Conservation (phyloP, 23 red algal species). For the Gracilaria vermiculophylla region DNA sequence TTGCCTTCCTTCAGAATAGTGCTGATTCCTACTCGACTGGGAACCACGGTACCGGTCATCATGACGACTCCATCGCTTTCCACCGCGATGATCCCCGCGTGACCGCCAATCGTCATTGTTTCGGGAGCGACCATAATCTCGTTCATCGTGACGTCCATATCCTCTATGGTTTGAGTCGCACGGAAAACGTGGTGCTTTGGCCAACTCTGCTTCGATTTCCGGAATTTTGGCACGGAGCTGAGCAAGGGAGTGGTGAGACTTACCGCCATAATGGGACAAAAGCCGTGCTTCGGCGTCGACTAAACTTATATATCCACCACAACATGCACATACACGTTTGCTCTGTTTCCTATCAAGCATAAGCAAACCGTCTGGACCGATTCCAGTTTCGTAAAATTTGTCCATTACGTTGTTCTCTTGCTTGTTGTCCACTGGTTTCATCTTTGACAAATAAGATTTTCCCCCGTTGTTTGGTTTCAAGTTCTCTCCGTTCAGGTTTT, state of each 20-base stretch:
- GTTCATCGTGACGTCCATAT: neutral
- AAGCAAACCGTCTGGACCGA: conserved; percentile 56
- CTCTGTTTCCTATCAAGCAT: conserved; percentile 63
- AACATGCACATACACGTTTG: conserved; percentile 64
- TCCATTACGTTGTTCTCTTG: conserved; percentile 39
- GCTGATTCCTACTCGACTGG: neutral
- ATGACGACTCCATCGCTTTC: neutral
- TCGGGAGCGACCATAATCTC: neutral
- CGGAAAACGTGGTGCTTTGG: neutral
- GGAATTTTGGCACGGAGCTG: conserved; percentile 47
- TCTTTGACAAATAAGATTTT: neutral
- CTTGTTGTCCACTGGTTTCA: neutral
- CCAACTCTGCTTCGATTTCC: conserved; percentile 29
- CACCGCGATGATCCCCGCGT: conserved; percentile 7
- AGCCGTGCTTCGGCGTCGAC: conserved; percentile 62
- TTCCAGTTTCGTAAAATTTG: conserved; percentile 51
- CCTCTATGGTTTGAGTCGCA: neutral
- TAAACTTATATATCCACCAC: conserved; percentile 60
- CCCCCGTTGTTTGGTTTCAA: neutral
- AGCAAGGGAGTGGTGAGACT: conserved; percentile 64
- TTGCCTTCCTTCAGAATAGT: neutral
- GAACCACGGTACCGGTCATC: conserved; percentile 1
- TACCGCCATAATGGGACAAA: conserved; percentile 61
- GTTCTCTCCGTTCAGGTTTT: neutral
- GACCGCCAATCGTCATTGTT: conserved; percentile 12